Evolutionary conservation across 169 alveolate genomes (phyloP).

Genomic region (Plasmodium falciparum): DNA sequence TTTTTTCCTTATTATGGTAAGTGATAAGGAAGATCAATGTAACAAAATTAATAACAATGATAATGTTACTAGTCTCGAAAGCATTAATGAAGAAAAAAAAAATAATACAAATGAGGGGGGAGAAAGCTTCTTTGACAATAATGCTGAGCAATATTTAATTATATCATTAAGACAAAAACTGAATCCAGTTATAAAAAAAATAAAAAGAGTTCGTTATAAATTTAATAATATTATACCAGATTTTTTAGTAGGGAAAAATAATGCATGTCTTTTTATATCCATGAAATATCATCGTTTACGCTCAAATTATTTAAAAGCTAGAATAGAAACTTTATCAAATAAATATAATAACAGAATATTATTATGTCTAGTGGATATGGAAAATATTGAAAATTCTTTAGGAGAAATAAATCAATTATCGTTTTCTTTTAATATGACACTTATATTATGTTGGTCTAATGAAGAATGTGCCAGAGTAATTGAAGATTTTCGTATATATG

Average conservation of each 20-base stretch:
- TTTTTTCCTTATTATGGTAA: too few relatives aligned
- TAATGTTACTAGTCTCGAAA: background rate
- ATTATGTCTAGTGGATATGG: constrained; percentile 69
- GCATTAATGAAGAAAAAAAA: constrained; percentile 7
- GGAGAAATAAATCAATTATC: constrained; percentile 76
- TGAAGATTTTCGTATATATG: constrained; percentile 67
- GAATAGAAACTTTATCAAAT: constrained; percentile 78
- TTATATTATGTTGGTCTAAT: constrained; percentile 59
- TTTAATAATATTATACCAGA: constrained; percentile 82
- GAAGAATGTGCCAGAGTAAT: constrained; percentile 75
- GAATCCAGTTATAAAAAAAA: constrained; percentile 84
- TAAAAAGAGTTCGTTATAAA: constrained; percentile 75
- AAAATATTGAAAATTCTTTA: constrained; percentile 63
- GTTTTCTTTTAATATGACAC: constrained; percentile 51
- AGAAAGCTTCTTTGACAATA: constrained; percentile 26
- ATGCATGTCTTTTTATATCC: constrained; percentile 82
- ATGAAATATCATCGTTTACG: constrained; percentile 83
- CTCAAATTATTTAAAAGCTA: constrained; percentile 77
- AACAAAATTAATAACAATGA: background rate
- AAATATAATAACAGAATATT: constrained; percentile 67
- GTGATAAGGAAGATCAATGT: too few relatives aligned
- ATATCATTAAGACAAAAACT: constrained; percentile 83
- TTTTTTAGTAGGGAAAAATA: constrained; percentile 79
- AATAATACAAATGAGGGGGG: background rate
- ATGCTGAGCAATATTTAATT: constrained; percentile 75